Percentiles rank a stretch among this genome's conserved stretches.
These are phyloP conservation scores for Saccharata proteae DNA, from an alignment of 2,329 filamentous ascomycete genomes.

Conservation along the genomic window DNA sequence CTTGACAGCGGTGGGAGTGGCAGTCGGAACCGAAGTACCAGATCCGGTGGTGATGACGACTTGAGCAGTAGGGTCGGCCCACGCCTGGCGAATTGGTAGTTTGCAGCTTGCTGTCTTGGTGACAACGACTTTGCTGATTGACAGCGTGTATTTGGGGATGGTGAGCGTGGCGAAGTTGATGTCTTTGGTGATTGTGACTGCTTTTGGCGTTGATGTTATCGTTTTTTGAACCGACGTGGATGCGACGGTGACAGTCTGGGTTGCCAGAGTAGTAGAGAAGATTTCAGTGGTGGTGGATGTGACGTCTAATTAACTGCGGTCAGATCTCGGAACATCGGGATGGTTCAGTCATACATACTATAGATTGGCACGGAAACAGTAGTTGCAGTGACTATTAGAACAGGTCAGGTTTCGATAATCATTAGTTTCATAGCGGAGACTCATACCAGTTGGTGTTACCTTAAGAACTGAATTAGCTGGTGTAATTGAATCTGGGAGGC, in stretches of 20 bases:
- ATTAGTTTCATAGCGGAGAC: no score
- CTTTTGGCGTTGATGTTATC: constrained; percentile 13
- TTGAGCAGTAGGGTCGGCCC: constrained; percentile 15
- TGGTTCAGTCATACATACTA: no score
- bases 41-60: constrained; percentile 6
- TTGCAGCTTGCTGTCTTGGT: constrained; percentile 22
- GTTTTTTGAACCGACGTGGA: constrained; percentile 15
- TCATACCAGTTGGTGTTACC: no score
- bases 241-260: constrained; percentile 14
- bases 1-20: constrained; percentile 11
- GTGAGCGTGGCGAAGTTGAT: constrained; percentile 18
- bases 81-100: constrained; percentile 12
- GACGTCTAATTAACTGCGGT: no score
- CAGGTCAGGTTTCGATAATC: no score
- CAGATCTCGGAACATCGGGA: no score
- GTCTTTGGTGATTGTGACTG: constrained; percentile 17
- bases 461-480: constrained; percentile 10
- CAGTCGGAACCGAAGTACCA: constrained; percentile 8
- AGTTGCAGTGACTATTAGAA: no score
- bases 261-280: constrained; percentile 13
- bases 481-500: neutral
- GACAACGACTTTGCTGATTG: constrained; percentile 13
- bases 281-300: constrained; percentile 14
- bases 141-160: constrained; percentile 11
- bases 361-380: no score